Base-by-base conservation (phyloP, 2,329 filamentous ascomycete species). In the Cladosporium sp. region DNA sequence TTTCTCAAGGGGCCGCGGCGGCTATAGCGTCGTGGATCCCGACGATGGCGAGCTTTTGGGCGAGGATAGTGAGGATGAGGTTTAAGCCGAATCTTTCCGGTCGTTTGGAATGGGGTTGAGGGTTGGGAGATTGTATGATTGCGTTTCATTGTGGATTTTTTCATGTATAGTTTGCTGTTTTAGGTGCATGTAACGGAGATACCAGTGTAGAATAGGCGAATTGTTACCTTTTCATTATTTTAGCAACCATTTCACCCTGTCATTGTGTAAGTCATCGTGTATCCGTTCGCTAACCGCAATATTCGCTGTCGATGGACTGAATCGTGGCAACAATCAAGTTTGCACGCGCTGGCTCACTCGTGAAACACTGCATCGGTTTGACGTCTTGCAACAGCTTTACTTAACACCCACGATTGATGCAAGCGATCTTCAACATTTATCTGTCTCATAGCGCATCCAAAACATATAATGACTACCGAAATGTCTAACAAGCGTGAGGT, bases 11-110 rank as follows among this genome's bases (percentile, higher is more conserved):
- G 86, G 89, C 1, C 80, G 88, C 50, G 85, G 87, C n/a, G 89
- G 96, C 68, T 97, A 97, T 68, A 82, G 85, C 13, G 80, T 86
- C 62, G 89, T 96, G 45, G 90, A 95, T 62, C 88, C 93, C 44
- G 93, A 97, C 65, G 93, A 97, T 68, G 92, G 92, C 43, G 92
- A 97, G 74, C 73, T 99, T 59, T 73, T 99, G 30, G 93, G 93
- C 1, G 92, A 96, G 59, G 91, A 95, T 53, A 90, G 89, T 59
- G 92, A 96, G 58, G 90, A 96, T 64, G 92, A 96, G 55, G 87
- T 85, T 36, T 62, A 52, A 30, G 45, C 19, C 5, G 20, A n/a
- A n/a, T n/a, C 12, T 13, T 15, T 13, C 6, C 1, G 17, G 13
- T 41, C 13, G 27, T 48, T 20, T 12, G n/a, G n/a, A 7, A 22